Evolutionary conservation across 129 eudicot genomes (phyloP).

Genomic region (Escallonia rubra): DNA sequence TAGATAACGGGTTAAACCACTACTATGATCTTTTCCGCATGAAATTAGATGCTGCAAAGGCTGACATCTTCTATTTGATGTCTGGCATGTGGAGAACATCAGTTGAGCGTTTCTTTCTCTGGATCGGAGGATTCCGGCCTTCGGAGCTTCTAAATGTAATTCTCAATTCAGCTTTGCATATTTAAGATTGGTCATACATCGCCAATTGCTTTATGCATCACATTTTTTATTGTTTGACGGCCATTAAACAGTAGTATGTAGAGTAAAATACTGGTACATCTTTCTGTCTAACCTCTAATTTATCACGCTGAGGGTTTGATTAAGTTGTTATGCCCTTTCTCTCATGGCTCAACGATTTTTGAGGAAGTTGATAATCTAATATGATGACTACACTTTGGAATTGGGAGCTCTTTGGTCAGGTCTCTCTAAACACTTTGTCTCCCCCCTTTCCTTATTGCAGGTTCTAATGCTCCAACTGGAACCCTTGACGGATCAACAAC

Average conservation of each 20-base stretch:
- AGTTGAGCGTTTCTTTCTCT: slow-evolving; percentile 79
- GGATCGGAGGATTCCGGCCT: slow-evolving; percentile 96
- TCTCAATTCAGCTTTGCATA: neutral
- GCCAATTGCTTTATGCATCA: neutral
- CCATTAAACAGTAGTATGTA: neutral
- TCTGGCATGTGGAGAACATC: slow-evolving; percentile 85
- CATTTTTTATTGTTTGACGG: neutral
- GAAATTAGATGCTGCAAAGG: slow-evolving; percentile 81
- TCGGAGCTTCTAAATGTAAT: slow-evolving; percentile 75
- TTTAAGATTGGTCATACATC: neutral
- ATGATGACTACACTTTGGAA: too few relatives aligned
- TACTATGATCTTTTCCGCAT: slow-evolving; percentile 64
- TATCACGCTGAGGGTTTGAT: too few relatives aligned
- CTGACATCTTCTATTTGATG: slow-evolving; percentile 75
- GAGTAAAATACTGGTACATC: too few relatives aligned
- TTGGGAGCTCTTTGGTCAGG: too few relatives aligned
- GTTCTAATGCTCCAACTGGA: slow-evolving; percentile 63
- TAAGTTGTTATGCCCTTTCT: too few relatives aligned
- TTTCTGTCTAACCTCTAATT: too few relatives aligned
- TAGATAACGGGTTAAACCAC: slow-evolving; percentile 58
- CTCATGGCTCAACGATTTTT: too few relatives aligned
- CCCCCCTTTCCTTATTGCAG: slow-evolving; percentile 25
- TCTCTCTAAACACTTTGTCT: too few relatives aligned
- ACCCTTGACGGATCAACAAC: slow-evolving; percentile 58
- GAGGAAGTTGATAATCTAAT: too few relatives aligned